These are phyloP conservation scores for Melaleuca alternifolia DNA, from an alignment of 345 rosid species.

Conservation along the genomic window DNA sequence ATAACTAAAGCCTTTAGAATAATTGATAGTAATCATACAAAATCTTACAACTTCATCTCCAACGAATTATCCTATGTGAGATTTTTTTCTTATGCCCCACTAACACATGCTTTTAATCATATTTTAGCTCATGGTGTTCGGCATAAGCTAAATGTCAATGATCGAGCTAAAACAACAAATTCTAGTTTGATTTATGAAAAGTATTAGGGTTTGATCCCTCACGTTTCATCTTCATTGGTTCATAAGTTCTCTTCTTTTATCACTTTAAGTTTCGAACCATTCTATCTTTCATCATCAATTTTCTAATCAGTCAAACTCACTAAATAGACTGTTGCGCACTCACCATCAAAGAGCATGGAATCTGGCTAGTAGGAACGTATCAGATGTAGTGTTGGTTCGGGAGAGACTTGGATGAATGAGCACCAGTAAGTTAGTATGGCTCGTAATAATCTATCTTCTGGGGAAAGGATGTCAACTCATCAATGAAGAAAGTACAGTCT, in stretches of 20 bases:
- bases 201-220: neutral
- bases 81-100: neutral
- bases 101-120: neutral
- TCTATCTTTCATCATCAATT: neutral
- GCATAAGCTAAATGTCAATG: neutral
- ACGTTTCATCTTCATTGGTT: neutral
- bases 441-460: no score
- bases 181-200: neutral
- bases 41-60: neutral
- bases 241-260: neutral
- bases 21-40: no score
- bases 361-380: neutral
- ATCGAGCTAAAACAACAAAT: neutral
- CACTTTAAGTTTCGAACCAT: neutral
- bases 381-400: neutral
- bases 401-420: constrained; percentile 9
- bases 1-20: no score
- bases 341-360: neutral
- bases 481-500: neutral
- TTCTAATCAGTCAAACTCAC: neutral
- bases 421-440: constrained; percentile 11
- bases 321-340: neutral
- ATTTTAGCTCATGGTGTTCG: neutral
- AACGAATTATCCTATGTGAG: neutral
- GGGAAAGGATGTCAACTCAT: neutral